A percentile compares a stretch with the other conserved stretches of the same genome.
Conservation (phyloP, 495 filamentous ascomycete genomes). For the Aspergillus diversus region DNA sequence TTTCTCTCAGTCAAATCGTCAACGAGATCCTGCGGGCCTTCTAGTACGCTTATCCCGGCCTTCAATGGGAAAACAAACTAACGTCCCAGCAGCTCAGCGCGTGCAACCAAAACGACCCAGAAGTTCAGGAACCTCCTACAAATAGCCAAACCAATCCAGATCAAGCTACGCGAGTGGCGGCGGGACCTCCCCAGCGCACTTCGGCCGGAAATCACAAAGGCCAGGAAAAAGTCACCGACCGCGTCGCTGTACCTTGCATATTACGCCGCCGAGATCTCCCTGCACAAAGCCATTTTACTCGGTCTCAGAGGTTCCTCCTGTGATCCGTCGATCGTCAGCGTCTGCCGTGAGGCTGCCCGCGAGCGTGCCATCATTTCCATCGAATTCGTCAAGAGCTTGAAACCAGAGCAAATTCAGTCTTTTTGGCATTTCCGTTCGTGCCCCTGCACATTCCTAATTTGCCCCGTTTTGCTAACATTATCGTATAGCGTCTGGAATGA, state of each 20-base stretch:
- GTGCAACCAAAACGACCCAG: neutral
- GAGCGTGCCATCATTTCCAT: slow-evolving; percentile 7
- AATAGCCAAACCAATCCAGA: slow-evolving; percentile 12
- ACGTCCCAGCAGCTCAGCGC: neutral
- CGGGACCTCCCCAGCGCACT: slow-evolving; percentile 7
- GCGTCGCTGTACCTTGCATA: slow-evolving; percentile 12
- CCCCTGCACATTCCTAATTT: neutral
- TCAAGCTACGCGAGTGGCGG: slow-evolving; percentile 10
- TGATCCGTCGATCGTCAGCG: slow-evolving; percentile 6
- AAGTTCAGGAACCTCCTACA: slow-evolving; percentile 8
- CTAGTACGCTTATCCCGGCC: neutral
- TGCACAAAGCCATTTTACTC: slow-evolving; percentile 10
- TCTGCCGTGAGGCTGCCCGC: slow-evolving; percentile 11
- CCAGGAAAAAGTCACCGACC: slow-evolving; percentile 10
- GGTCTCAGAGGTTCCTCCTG: slow-evolving; percentile 8
- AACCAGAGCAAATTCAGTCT: slow-evolving; percentile 10
- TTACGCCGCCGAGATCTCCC: slow-evolving; percentile 8
- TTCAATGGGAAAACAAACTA: neutral
- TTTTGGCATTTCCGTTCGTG: slow-evolving; percentile 10
- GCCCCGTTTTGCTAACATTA: neutral
- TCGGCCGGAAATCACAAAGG: neutral
- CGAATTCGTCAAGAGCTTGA: slow-evolving; percentile 12
- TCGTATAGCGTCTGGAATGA: slow-evolving; percentile 9
- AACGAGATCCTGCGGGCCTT: slow-evolving; percentile 15
- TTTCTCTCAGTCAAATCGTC: slow-evolving; percentile 11